Evolutionary conservation across 1,284 basidiomycete genomes (phyloP).

Genomic region (Leccinum fuscescens): DNA sequence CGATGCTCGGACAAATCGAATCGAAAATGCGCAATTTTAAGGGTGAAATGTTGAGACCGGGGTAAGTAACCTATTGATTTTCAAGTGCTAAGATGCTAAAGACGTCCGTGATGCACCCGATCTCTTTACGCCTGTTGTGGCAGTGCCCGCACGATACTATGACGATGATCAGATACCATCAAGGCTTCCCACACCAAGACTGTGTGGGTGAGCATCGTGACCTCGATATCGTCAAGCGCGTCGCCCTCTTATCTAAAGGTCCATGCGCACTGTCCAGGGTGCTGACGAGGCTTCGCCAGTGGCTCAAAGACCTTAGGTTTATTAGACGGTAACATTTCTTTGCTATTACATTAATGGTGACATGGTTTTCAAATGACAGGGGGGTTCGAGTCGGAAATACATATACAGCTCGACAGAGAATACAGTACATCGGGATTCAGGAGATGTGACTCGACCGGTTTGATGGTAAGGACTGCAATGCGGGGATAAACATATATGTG

Average conservation of each 20-base stretch:
- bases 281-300: too few relatives aligned
- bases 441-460: background rate
- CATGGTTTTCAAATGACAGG: background rate
- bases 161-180: background rate
- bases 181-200: background rate
- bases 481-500: background rate
- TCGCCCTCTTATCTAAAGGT: background rate
- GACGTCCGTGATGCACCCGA: too few relatives aligned
- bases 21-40: background rate
- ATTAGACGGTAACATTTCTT: background rate
- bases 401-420: constrained; percentile 19
- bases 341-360: background rate
- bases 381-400: constrained; percentile 12
- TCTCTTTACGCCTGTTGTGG: too few relatives aligned
- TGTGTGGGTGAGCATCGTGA: background rate
- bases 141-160: too few relatives aligned
- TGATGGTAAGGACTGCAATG: background rate
- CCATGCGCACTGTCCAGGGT: background rate
- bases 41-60: background rate
- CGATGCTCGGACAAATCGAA: background rate
- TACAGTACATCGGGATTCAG: constrained; percentile 15
- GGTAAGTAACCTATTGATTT: background rate
- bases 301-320: too few relatives aligned
- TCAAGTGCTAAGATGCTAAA: too few relatives aligned
- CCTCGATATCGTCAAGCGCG: background rate